Percentiles rank a stretch among this genome's conserved stretches.
phyloP scores from a whole-genome alignment of 176 grass and related monocot species.

The Oryza longistaminata region DNA sequence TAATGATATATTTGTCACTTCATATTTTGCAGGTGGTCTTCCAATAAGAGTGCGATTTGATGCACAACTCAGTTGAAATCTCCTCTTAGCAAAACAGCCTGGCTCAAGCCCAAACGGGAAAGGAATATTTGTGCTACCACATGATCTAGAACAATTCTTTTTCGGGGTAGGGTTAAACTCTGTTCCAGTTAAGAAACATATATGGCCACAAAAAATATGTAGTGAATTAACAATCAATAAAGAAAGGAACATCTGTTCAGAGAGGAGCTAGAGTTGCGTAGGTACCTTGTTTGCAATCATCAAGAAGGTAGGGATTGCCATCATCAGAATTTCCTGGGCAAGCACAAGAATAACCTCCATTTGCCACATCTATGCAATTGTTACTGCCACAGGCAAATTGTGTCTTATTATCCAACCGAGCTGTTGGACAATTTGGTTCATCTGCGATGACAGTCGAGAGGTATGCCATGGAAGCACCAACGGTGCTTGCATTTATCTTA shows the following conservation, averaged over 20 bases:
- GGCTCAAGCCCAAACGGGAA: conserved; percentile 46
- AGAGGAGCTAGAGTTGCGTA: neutral
- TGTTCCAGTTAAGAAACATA: conserved; percentile 29
- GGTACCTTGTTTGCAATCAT: conserved; percentile 41
- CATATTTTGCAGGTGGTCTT: conserved; percentile 39
- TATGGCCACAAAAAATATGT: neutral
- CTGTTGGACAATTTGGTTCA: neutral
- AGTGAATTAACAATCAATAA: neutral
- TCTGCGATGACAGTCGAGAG: conserved; percentile 18
- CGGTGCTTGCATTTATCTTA: conserved; percentile 26
- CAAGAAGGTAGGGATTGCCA: conserved; percentile 35
- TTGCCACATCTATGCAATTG: conserved; percentile 13
- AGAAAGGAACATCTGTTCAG: neutral
- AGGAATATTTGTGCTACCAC: conserved; percentile 42
- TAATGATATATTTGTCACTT: conserved; percentile 45
- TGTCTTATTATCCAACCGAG: conserved; percentile 9
- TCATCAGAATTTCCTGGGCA: conserved; percentile 14
- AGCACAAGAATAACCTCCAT: conserved; percentile 34
- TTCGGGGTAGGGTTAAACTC: conserved; percentile 16
- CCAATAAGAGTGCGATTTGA: conserved; percentile 33
- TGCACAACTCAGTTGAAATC: conserved; percentile 38
- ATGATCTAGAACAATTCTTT: conserved; percentile 38
- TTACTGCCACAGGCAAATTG: conserved; percentile 25
- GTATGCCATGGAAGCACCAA: conserved; percentile 21
- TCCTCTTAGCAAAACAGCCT: conserved; percentile 36